phyloP scores from a whole-genome alignment of 495 filamentous ascomycete species.

The Letharia lupina region DNA sequence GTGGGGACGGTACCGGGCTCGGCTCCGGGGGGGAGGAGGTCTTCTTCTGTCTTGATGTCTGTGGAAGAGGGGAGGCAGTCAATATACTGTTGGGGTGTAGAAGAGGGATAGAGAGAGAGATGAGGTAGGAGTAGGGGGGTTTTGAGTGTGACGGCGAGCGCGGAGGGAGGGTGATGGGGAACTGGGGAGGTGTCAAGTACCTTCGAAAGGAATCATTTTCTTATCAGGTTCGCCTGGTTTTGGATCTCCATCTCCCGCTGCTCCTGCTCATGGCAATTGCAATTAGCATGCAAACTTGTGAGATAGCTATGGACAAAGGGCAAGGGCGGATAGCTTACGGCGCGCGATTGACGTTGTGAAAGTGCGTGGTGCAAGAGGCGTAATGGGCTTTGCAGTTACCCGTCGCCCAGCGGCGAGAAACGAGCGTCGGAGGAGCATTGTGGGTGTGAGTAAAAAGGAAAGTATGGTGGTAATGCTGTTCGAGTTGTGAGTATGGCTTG shows the following conservation, averaged over 20 bases:
- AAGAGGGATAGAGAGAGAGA: constrained; percentile 15
- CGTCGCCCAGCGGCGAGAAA: constrained; percentile 64
- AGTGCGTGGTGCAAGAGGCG: constrained; percentile 27
- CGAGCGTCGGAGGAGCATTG: constrained; percentile 78
- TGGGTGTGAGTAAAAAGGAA: not conserved
- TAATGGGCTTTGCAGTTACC: constrained; percentile 37
- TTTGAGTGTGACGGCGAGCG: not conserved
- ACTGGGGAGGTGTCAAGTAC: constrained; percentile 13
- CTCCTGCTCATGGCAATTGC: constrained; percentile 20
- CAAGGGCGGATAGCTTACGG: constrained; percentile 35
- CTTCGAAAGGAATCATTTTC: constrained; percentile 24
- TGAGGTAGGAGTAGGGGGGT: not conserved
- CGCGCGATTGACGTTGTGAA: constrained; percentile 43
- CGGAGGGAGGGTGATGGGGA: not conserved
- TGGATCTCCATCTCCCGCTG: constrained; percentile 15
- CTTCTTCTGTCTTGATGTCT: constrained; percentile 76
- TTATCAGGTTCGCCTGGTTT: constrained; percentile 22
- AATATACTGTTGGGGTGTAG: not conserved
- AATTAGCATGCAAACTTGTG: constrained; percentile 28
- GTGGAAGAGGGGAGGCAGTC: constrained; percentile 17
- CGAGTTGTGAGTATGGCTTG: not conserved
- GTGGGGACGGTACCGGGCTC: constrained; percentile 75
- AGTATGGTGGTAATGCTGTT: not conserved
- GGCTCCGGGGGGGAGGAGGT: constrained; percentile 79
- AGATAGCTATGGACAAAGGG: constrained; percentile 15